Base-by-base conservation (phyloP, 129 eudicot genomes). In the Artemisia annua region DNA sequence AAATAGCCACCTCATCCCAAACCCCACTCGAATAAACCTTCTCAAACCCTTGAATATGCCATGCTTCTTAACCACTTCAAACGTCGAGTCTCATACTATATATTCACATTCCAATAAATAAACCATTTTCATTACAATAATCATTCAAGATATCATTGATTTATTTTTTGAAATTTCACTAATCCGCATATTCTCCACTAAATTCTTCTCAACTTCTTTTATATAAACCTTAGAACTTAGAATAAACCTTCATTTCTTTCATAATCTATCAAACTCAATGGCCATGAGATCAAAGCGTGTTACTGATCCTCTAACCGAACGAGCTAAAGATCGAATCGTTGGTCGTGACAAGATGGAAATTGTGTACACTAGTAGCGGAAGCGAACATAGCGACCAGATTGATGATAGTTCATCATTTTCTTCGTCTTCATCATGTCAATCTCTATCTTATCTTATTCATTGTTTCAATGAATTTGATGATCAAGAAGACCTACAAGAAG, bases 251-350 rank as follows among this genome's bases (percentile, higher is more conserved):
- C 56, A 69, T 9, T 35, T 53, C 14, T 5, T 18, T 65, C 61
- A 53, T 78, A 17, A 3, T 50, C 20, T 50, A 18, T 67, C 48
- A 58, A 5, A 2, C 15, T 8, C 22, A 75, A 89, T 87, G 94
- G 81, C 83, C 8, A 71, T 79, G 24, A 85, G 86, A 60, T 64
- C 76, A 18, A 90, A 85, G 76, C 48, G 82, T 64, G 85, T 91
- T 48, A 87, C 95, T 17, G 86, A 80, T 73, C 97, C 95, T 48
- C 62, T 91, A 35, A 83, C 81, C 44, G 89, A 90, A 3, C 84
- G 79, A 39, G 91, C 79, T 4, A 83, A 83, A 58, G 89, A 87
- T 48, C 80, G 89, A 56, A 87, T 91, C 67, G 63, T 87, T 39
- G 86, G 87, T 15, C 56, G 67, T 17, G 76, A 46, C 6, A 4